A percentile compares a stretch with the other conserved stretches of the same genome.
These are phyloP conservation scores for Mucor piriformis DNA, from an alignment of 371 early-diverging fungal genomes.

Conservation along the genomic window DNA sequence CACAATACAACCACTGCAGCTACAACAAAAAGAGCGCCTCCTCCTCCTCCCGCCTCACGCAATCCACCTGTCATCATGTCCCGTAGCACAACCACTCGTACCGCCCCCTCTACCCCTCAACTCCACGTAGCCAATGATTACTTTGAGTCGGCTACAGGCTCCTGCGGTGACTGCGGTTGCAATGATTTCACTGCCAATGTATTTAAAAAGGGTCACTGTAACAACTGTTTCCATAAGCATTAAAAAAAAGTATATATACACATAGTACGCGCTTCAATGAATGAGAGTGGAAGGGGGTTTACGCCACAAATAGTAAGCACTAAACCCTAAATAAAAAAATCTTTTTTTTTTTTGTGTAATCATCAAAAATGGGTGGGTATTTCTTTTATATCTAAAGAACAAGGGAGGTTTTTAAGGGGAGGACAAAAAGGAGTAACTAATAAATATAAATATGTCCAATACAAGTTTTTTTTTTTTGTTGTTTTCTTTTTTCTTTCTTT, in stretches of 20 bases:
- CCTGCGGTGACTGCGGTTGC: constrained; percentile 62
- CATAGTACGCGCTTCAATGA: not conserved
- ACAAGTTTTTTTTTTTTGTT: not conserved
- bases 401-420: not conserved
- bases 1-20: not conserved
- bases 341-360: no score
- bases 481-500: not conserved
- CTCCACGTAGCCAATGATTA: constrained; percentile 2
- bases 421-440: not conserved
- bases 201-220: constrained; percentile 68
- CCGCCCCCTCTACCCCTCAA: constrained; percentile 18
- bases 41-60: constrained; percentile 14
- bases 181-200: constrained; percentile 65
- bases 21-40: constrained; percentile 6
- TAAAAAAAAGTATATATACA: constrained; percentile 6
- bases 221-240: constrained; percentile 72
- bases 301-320: not conserved
- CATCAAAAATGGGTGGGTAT: not conserved
- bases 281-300: not conserved
- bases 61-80: constrained; percentile 7
- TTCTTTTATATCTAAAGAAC: not conserved
- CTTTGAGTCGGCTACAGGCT: constrained; percentile 4
- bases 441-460: not conserved
- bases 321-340: no score
- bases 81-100: constrained; percentile 1